Evolutionary conservation across 2,329 filamentous ascomycete genomes (phyloP), one percentile per base, ranked within the genome.

Genomic region (Xylaria sp.): DNA sequence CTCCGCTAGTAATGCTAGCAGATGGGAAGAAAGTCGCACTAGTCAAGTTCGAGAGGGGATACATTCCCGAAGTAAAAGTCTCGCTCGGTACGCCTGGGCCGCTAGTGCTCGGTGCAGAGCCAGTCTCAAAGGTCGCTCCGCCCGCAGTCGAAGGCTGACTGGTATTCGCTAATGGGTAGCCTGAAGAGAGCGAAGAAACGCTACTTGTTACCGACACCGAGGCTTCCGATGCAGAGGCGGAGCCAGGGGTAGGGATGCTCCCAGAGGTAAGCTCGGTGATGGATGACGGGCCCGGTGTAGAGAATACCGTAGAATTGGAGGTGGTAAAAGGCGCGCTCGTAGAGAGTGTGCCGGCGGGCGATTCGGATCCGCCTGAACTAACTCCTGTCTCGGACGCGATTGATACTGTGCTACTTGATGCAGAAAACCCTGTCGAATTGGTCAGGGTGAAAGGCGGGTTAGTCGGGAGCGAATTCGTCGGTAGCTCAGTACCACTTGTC

Each of bases 1-100:
- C 33, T 28, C 52, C 59, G 10, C 71, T 69, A 12, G 69, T 70
- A 4, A 59, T 31, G 10, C 66, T 66, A 62, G 56, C 52, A 41
- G 64, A 39, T 25, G 62, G 31, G 31, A 58, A 18, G 25, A 48
- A 31, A 23, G 58, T 36, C 15, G 51, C 31, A 46, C 36, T 33
- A 18, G 69, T 71, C 56, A 67, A 64, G 48, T 71, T 73, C n/a
- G 43, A 23, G 36, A 70, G 20, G n/a, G 74, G 62, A 48, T 64
- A 73, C 3, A 69, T 52, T 36, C 59, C 61, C 48, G 73, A 72
- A 41, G 54, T 70, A 20, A 55, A 54, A 15, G 64, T 66, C 25
- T 41, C 20, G 25, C 54, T 52, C 31, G 71, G 60, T 20, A 62
- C 62, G 18, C 51, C 25, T n/a, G 64, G 60, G 43, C 23, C 20